Percentiles rank a stretch among this genome's conserved stretches.
These are phyloP conservation scores for Antitrichia curtipendula DNA, from an alignment of 225 moss, liverwort and hornwort species.

Conservation along the genomic window DNA sequence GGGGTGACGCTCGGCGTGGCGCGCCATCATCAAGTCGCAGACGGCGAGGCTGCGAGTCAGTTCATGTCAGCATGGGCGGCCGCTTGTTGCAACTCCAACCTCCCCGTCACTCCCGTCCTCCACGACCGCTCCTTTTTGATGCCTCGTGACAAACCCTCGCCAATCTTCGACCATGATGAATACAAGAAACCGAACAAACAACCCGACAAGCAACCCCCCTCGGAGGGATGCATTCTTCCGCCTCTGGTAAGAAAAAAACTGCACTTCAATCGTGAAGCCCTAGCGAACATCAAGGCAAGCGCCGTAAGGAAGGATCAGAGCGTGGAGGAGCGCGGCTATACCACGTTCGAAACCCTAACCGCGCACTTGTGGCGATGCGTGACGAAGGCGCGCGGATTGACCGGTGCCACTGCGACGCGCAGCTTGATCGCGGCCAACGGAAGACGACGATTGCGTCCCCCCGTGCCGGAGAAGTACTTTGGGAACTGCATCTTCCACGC, in stretches of 20 bases:
- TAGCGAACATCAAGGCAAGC: conserved; percentile 49
- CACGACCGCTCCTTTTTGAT: conserved; percentile 66
- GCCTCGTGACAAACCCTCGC: conserved; percentile 42
- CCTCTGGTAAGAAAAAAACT: conserved; percentile 51
- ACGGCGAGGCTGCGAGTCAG: conserved; percentile 55
- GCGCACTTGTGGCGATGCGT: conserved; percentile 77
- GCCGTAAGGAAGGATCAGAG: conserved; percentile 29
- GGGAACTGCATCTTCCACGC: conserved; percentile 93
- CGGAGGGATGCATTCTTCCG: not conserved
- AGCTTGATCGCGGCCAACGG: conserved; percentile 65
- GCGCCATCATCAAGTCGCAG: conserved; percentile 84
- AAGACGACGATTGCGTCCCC: conserved; percentile 42
- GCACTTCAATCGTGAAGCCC: conserved; percentile 39
- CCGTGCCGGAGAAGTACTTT: conserved; percentile 40
- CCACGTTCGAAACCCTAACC: conserved; percentile 79
- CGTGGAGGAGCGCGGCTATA: conserved; percentile 8
- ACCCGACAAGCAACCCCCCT: not conserved
- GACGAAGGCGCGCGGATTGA: conserved; percentile 61
- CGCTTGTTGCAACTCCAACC: conserved; percentile 22
- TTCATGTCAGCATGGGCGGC: conserved; percentile 77
- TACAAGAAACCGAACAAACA: conserved; percentile 28
- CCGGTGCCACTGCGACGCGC: conserved; percentile 33
- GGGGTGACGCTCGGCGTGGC: conserved; percentile 71
- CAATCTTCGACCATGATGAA: conserved; percentile 65
- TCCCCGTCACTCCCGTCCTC: conserved; percentile 3